A percentile compares a stretch with the other conserved stretches of the same genome.
Conservation (phyloP, 2,329 filamentous ascomycete genomes). For the Fusarium tricinctum region DNA sequence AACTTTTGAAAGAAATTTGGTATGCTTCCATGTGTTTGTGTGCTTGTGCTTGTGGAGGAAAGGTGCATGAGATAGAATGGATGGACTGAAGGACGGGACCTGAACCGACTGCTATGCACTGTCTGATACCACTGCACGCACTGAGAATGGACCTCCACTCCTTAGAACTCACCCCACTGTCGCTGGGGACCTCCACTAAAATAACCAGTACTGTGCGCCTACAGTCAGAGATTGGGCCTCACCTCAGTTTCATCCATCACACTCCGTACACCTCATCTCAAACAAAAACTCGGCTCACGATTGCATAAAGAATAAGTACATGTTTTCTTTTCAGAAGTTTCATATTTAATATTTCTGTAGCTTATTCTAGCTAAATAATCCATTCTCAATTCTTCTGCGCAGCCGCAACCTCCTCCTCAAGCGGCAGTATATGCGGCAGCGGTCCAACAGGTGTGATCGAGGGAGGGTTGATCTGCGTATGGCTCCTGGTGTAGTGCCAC, state of each 20-base stretch:
- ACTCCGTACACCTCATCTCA: not conserved
- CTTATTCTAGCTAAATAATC: not conserved
- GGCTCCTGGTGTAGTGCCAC: slow-evolving; percentile 75
- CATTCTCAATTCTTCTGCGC: slow-evolving; percentile 51
- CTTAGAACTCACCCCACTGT: slow-evolving; percentile 4
- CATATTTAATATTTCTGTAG: not conserved
- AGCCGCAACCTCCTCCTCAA: slow-evolving; percentile 82
- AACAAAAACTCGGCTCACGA: slow-evolving; percentile 12
- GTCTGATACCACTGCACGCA: slow-evolving; percentile 23
- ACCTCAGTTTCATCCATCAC: slow-evolving; percentile 22
- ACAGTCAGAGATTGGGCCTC: slow-evolving; percentile 21
- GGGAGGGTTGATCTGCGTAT: slow-evolving; percentile 75
- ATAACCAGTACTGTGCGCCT: slow-evolving; percentile 13
- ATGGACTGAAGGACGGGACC: too few species aligned
- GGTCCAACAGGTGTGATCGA: slow-evolving; percentile 89
- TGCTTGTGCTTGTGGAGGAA: slow-evolving; percentile 15
- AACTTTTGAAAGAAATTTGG: slow-evolving; percentile 5
- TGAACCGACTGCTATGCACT: slow-evolving; percentile 1
- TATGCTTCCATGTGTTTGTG: not conserved
- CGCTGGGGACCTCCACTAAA: slow-evolving; percentile 25
- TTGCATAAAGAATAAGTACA: slow-evolving; percentile 14
- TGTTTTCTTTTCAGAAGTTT: not conserved
- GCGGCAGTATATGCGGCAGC: slow-evolving; percentile 81
- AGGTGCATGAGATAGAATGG: slow-evolving; percentile 7
- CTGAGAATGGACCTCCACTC: slow-evolving; percentile 26